Conservation (phyloP, 345 rosid genomes). For the Citrus hindsii region DNA sequence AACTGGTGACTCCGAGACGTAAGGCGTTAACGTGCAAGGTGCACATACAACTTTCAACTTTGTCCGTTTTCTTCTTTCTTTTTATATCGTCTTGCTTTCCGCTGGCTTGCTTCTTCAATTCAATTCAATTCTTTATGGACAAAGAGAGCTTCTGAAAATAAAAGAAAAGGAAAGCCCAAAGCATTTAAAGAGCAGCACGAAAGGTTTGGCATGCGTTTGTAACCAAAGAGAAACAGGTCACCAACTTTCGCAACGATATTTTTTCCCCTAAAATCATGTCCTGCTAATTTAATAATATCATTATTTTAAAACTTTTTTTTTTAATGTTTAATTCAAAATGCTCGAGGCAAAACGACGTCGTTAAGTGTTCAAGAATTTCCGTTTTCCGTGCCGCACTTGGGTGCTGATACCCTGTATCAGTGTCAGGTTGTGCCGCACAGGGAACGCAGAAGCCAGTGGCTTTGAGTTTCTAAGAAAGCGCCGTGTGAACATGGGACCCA, state of each 20-base stretch:
- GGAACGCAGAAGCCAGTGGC: not conserved
- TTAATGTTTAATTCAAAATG: not conserved
- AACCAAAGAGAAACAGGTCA: conserved; percentile 18
- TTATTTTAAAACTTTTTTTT: not conserved
- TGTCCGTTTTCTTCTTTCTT: conserved; percentile 15
- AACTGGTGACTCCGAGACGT: conserved; percentile 2
- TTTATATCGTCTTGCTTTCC: not conserved
- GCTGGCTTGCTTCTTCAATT: not conserved
- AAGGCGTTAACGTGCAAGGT: conserved; percentile 45
- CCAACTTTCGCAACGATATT: not conserved
- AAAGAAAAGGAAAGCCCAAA: not conserved
- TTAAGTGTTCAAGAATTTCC: not conserved
- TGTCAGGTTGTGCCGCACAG: not conserved
- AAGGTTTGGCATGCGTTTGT: conserved; percentile 9
- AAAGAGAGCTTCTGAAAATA: not conserved
- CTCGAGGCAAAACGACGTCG: not conserved
- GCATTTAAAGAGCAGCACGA: not conserved
- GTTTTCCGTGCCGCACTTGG: not conserved
- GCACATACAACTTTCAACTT: conserved; percentile 30
- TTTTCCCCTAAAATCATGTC: not conserved
- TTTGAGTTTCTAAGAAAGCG: not conserved
- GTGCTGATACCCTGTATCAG: not conserved
- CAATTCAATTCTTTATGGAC: not conserved
- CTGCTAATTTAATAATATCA: not conserved
- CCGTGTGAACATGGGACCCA: conserved; percentile 5